Evolutionary conservation across 768 basidiomycete species (phyloP), one percentile per base, ranked within the genome.

Genomic region (Boletellus ananiceps): DNA sequence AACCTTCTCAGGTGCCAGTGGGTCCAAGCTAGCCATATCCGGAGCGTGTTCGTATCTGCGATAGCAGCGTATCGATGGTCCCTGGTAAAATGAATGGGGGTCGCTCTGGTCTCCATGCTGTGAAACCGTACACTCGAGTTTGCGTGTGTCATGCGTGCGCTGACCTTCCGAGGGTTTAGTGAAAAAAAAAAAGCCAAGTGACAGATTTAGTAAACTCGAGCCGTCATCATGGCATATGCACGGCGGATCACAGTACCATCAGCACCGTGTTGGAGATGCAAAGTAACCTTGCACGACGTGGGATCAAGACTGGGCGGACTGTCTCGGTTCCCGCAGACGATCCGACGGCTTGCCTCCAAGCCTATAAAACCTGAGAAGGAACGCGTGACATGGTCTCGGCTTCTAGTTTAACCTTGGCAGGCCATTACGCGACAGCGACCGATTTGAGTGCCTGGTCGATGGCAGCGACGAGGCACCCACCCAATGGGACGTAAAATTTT

Each of bases 171-270:
- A 40, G 38, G 19, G 14, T 3, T 32, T 2, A 15, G 19, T 15
- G 29, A n/a, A 16, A 16, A 21, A 40, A 33, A 19, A 25, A n/a
- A 3, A 18, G n/a, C 27, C 16, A 9, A 23, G 40, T 38, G 25
- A 23, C 32, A 13, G 25, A 27, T 29, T 44, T 16, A 29, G 42
- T 19, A 19, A 33, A 16, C 31, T 3, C 5, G 13, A 18, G 21
- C 39, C 21, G 44, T 41, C n/a, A 39, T 40, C 33, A 19, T 31
- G 29, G 27, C 4, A 42, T 31, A 35, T 27, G 0, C 13, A 21
- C 29, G 35, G 25, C 47, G 43, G 44, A 59, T 54, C 56, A 51
- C 37, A 32, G 42, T 58, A 49, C 40, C 27, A 47, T 48, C 47
- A 47, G 23, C 7, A 15, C 12, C 29, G 8, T 29, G 42, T 40